Evolutionary conservation across 805 yeast genomes (phyloP), one percentile per base, ranked within the genome.

Genomic region (Cyberlindnera maclurae): DNA sequence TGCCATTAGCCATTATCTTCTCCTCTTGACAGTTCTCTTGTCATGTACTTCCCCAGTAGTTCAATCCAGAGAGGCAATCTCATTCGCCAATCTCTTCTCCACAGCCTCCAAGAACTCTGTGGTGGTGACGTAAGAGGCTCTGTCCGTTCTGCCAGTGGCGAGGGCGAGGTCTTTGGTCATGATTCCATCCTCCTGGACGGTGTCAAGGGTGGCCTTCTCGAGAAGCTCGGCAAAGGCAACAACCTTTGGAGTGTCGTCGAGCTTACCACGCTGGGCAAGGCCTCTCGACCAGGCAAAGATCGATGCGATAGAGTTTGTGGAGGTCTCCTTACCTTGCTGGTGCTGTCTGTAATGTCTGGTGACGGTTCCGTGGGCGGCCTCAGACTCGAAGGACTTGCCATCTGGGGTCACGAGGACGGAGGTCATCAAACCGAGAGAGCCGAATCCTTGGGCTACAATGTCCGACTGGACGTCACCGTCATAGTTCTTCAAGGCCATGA

Each of bases 311-410:
- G 97, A 89, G 68, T 90, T 90, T 42, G 97, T 90, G 6, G 96
- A 86, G 15, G 97, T 90, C 68, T 89, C 97, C 63, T 88, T 85
- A 50, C 97, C 97, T 65, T 83, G 85, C 68, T 90, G 97, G 65
- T 86, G 87, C 66, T 82, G 93, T 70, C 97, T 83, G 70, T 74
- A 90, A 64, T 90, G 97, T 69, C 97, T 84, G 35, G 97, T 90
- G 52, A 90, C 97, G 12, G 97, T 90, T 40, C 97, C 97, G 62
- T 90, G 97, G n/a, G 97, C 97, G 43, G 97, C 97, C 70, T 90
- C 97, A 40, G 88, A 70, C 70, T 90, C 97, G 61, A 86, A 89
- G 12, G 96, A 80, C 68, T 84, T 85, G 20, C 97, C 97, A 63
- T 90, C 97, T 37, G 97, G 94, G 12, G 97, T 79, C 58, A 88